These are phyloP conservation scores for Colletotrichum sojae DNA, from an alignment of 2,329 filamentous ascomycete species.

Conservation along the genomic window DNA sequence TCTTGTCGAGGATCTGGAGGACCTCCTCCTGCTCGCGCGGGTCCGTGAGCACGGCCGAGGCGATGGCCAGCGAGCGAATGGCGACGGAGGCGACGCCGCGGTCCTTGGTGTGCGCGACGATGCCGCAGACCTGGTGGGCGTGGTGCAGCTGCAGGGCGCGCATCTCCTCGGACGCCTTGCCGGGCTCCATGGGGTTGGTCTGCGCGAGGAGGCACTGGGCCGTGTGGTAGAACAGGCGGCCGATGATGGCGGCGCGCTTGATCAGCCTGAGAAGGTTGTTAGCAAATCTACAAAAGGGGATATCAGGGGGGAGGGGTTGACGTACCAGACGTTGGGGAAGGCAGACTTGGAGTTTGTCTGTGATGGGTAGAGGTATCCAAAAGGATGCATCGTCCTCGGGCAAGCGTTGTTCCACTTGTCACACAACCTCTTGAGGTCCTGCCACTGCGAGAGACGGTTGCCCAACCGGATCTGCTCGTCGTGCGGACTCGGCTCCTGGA, in stretches of 20 bases:
- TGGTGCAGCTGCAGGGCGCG: constrained; percentile 79
- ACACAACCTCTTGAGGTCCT: constrained; percentile 82
- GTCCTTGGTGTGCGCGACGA: constrained; percentile 88
- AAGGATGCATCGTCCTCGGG: constrained; percentile 88
- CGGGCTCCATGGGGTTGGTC: constrained; percentile 78
- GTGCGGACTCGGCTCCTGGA: constrained; percentile 70
- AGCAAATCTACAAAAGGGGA: neutral
- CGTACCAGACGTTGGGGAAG: constrained; percentile 90
- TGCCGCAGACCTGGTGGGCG: constrained; percentile 89
- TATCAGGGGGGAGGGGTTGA: constrained; percentile 26
- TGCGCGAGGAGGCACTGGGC: constrained; percentile 86
- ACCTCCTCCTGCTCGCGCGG: constrained; percentile 85
- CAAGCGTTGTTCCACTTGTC: constrained; percentile 85
- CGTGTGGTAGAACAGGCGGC: constrained; percentile 90
- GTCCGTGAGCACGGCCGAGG: constrained; percentile 79
- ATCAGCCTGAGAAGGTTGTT: constrained; percentile 72
- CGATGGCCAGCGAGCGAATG: constrained; percentile 83
- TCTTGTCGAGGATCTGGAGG: constrained; percentile 80
- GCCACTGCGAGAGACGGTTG: constrained; percentile 82
- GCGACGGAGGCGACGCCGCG: constrained; percentile 84
- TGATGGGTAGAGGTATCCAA: constrained; percentile 80
- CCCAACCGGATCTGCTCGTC: constrained; percentile 76
- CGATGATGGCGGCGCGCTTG: constrained; percentile 85
- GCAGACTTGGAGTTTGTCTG: constrained; percentile 78
- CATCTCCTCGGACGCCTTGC: constrained; percentile 75